phyloP scores from a whole-genome alignment of 2,329 filamentous ascomycete species.

The Arachnomyces sp. region DNA sequence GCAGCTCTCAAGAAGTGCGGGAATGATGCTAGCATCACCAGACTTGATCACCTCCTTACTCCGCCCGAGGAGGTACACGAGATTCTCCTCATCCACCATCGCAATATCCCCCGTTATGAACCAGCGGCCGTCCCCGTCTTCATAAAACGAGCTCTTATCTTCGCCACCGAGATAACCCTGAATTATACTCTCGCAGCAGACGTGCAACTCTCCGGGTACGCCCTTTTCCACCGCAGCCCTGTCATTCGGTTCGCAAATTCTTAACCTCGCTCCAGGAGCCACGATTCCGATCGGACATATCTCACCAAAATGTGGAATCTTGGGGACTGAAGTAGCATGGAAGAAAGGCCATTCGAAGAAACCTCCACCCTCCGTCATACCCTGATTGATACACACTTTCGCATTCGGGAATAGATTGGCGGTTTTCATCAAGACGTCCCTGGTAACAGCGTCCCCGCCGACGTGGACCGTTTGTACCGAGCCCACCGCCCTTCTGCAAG shows the following conservation, averaged over 20 bases:
- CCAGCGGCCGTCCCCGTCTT: constrained; percentile 13
- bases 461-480: constrained; percentile 1
- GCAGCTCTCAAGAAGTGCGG: constrained; percentile 17
- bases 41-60: constrained; percentile 18
- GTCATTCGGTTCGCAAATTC: not conserved
- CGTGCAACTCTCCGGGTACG: not conserved
- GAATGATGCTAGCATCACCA: constrained; percentile 14
- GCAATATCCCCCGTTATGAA: constrained; percentile 20
- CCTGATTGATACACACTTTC: not conserved
- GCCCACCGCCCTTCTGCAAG: too few relatives aligned
- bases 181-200: constrained; percentile 1
- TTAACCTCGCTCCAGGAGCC: not conserved
- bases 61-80: constrained; percentile 17
- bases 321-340: not conserved
- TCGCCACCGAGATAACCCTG: not conserved
- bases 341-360: constrained; percentile 1
- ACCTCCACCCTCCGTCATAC: constrained; percentile 2
- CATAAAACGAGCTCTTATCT: constrained; percentile 2
- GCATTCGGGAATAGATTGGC: not conserved
- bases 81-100: constrained; percentile 11
- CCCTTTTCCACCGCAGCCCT: not conserved
- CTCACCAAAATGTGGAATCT: constrained; percentile 2
- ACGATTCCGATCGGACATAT: constrained; percentile 1
- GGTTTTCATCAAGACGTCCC: constrained; percentile 1
- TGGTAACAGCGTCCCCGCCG: constrained; percentile 1